These are phyloP conservation scores for Mycothermus thermophilus DNA, from an alignment of 495 filamentous ascomycete species.

Conservation along the genomic window DNA sequence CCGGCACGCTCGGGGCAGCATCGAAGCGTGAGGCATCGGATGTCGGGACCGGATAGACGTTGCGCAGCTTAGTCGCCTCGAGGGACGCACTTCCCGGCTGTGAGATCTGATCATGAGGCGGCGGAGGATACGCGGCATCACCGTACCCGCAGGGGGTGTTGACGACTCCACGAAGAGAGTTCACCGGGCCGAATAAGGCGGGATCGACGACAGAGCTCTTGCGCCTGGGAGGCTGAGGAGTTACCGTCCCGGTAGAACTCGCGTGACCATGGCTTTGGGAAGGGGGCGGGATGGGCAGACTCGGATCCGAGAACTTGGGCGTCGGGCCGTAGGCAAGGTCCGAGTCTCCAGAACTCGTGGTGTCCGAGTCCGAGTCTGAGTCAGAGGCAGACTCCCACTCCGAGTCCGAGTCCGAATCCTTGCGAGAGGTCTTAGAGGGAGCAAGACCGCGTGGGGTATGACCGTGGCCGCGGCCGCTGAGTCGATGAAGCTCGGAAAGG, in stretches of 20 bases:
- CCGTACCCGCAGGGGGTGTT: conserved; percentile 38
- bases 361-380: conserved; percentile 27
- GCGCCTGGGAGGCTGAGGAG: conserved; percentile 20
- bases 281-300: conserved; percentile 10
- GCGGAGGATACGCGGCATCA: conserved; percentile 13
- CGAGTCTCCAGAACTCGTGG: conserved; percentile 25
- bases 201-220: conserved; percentile 40
- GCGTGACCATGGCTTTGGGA: neutral
- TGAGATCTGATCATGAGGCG: conserved; percentile 3
- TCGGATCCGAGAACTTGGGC: conserved; percentile 16
- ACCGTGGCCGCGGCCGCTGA: conserved; percentile 16
- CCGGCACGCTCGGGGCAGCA: conserved; percentile 32
- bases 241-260: conserved; percentile 13
- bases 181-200: conserved; percentile 37
- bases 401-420: conserved; percentile 30
- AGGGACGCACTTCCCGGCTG: conserved; percentile 16
- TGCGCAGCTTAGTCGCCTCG: conserved; percentile 21
- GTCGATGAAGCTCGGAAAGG: conserved; percentile 23
- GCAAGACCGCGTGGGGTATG: conserved; percentile 20
- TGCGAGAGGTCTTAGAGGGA: conserved; percentile 24
- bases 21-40: conserved; percentile 48
- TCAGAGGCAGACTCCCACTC: conserved; percentile 36
- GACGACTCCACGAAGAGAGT: conserved; percentile 37
- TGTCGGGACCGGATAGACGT: conserved; percentile 41
- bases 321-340: conserved; percentile 35